Evolutionary conservation across 176 grass and related monocot species (phyloP).

Genomic region (Chrysopogon serrulatus): DNA sequence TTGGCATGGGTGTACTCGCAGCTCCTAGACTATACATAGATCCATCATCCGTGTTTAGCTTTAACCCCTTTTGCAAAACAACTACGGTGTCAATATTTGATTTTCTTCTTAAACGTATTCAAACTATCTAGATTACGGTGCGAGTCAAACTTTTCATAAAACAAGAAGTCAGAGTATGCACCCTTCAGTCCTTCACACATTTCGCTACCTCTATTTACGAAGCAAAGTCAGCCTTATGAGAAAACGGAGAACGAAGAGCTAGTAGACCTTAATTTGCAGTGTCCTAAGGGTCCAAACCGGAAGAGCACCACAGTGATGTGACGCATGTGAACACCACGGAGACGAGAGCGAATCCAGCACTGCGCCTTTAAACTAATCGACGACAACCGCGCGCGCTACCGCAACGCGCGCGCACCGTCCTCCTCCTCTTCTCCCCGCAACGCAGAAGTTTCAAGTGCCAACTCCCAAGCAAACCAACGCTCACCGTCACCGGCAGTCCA

Average conservation of each 20-base stretch:
- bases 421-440: not conserved
- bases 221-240: not conserved
- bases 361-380: constrained; percentile 27
- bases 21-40: not conserved
- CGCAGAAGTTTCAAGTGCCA: not conserved
- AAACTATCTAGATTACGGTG: not conserved
- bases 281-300: not conserved
- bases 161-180: not conserved
- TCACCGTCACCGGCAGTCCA: not conserved
- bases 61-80: not conserved
- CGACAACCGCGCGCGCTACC: constrained; percentile 8
- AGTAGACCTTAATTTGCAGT: not conserved
- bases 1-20: fast-evolving
- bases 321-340: constrained; percentile 33
- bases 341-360: not conserved
- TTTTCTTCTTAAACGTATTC: not conserved
- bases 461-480: not conserved
- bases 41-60: fast-evolving
- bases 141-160: not conserved
- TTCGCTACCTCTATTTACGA: not conserved
- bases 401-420: constrained; percentile 16
- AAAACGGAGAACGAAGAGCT: not conserved
- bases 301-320: not conserved
- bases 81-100: not conserved
- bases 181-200: not conserved